Evolutionary conservation across 345 rosid genomes (phyloP).

Genomic region (Lenwebbia sp.): DNA sequence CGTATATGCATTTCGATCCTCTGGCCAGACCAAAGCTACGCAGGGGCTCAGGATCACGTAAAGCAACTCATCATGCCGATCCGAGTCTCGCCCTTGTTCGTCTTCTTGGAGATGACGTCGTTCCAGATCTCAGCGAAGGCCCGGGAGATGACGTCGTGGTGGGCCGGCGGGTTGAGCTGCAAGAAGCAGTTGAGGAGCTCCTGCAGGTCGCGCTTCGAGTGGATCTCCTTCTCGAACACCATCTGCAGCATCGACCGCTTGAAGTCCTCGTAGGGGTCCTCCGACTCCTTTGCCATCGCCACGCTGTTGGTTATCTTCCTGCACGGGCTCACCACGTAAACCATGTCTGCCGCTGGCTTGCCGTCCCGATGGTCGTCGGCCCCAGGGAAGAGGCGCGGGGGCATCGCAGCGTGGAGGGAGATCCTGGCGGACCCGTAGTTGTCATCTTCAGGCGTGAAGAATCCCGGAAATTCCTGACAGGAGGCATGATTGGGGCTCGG

Average conservation of each 20-base stretch:
- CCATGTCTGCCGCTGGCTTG: neutral
- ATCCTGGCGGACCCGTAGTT: neutral
- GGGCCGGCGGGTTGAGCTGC: conserved; percentile 30
- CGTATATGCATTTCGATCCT: neutral
- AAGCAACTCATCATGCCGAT: neutral
- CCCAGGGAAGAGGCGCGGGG: neutral
- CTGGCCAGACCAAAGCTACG: neutral
- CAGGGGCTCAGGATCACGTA: neutral
- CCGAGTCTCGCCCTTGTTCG: neutral
- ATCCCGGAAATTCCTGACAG: neutral
- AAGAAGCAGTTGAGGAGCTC: conserved; percentile 48
- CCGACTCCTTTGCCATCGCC: conserved; percentile 39
- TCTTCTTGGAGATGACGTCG: neutral
- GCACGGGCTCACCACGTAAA: conserved; percentile 9
- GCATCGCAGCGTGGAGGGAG: neutral
- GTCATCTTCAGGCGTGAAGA: neutral
- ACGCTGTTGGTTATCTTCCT: conserved; percentile 27
- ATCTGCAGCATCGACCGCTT: conserved; percentile 42
- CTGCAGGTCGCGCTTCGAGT: conserved; percentile 23
- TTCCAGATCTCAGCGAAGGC: conserved; percentile 44
- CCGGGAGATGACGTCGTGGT: conserved; percentile 26
- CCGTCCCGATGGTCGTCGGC: neutral
- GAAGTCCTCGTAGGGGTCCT: conserved; percentile 41
- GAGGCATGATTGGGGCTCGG: neutral
- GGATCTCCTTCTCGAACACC: conserved; percentile 42